Conservation (phyloP, 2,329 filamentous ascomycete genomes). For the Fusarium veterinarium region DNA sequence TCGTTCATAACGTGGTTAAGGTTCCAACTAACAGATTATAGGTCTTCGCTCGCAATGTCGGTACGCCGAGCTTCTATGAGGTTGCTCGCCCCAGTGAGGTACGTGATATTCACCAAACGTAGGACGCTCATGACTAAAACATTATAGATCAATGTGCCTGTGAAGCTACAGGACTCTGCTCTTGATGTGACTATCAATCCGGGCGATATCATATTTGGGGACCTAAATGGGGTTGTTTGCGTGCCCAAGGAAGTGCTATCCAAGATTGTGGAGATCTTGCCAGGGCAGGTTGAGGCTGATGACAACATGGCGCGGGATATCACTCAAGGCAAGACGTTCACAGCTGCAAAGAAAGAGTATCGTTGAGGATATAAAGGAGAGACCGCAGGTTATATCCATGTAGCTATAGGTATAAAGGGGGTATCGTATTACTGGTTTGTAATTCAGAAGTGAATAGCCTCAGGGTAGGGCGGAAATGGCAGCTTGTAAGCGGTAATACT, state of each 20-base stretch:
- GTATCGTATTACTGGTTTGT: neutral
- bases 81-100: slow-evolving; percentile 13
- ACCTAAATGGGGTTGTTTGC: slow-evolving; percentile 20
- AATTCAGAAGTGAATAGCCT: neutral
- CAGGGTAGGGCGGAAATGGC: neutral
- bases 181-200: neutral
- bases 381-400: rapidly evolving
- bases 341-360: neutral
- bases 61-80: slow-evolving; percentile 9
- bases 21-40: rapidly evolving
- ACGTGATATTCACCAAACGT: rapidly evolving
- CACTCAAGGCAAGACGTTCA: neutral
- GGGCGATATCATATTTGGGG: slow-evolving; percentile 8
- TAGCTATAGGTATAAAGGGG: neutral
- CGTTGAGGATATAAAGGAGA: neutral
- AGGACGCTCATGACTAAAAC: neutral
- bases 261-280: slow-evolving; percentile 14
- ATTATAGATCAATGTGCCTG: slow-evolving; percentile 5
- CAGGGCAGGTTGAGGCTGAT: slow-evolving; percentile 11
- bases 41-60: slow-evolving; percentile 16
- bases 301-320: slow-evolving; percentile 18
- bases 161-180: slow-evolving; percentile 12
- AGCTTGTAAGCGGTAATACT: neutral
- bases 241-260: slow-evolving; percentile 5
- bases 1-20: rapidly evolving